Evolutionary conservation across 306 rosid species (phyloP).

Genomic region (Rosa lucieae): DNA sequence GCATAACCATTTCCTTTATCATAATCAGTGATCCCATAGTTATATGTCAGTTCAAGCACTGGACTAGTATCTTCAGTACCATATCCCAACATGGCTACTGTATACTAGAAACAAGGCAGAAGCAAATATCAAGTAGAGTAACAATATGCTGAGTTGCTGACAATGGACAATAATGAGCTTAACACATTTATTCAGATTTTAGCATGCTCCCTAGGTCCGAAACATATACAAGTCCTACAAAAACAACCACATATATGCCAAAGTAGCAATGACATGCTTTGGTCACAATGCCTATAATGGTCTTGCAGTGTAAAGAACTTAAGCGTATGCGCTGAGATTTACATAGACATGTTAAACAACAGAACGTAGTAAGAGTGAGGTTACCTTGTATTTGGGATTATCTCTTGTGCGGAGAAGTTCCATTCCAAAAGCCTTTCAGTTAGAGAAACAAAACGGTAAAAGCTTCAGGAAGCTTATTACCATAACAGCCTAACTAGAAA

Average conservation of each 20-base stretch:
- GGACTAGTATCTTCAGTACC: conserved; percentile 69
- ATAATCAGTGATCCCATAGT: conserved; percentile 65
- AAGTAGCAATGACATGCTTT: background rate
- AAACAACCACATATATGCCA: background rate
- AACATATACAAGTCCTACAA: background rate
- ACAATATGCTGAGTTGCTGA: background rate
- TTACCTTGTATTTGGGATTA: conserved; percentile 71
- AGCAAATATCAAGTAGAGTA: conserved; percentile 8
- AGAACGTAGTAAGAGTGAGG: conserved; percentile 1
- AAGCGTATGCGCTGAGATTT: background rate
- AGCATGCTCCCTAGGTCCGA: background rate
- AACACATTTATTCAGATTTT: background rate
- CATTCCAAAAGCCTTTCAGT: conserved; percentile 64
- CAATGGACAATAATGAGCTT: background rate
- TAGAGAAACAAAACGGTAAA: conserved; percentile 9
- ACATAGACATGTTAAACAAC: background rate
- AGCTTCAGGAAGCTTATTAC: background rate
- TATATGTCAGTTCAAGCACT: conserved; percentile 69
- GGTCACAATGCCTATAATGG: conserved; percentile 3
- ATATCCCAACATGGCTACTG: conserved; percentile 63
- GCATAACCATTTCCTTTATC: conserved; percentile 79
- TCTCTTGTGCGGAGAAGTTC: conserved; percentile 66
- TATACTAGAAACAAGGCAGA: conserved; percentile 34
- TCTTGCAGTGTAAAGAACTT: background rate
- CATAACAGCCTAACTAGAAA: background rate